Evolutionary conservation across 768 basidiomycete species (phyloP).

Genomic region (Sarcodon aspratus): DNA sequence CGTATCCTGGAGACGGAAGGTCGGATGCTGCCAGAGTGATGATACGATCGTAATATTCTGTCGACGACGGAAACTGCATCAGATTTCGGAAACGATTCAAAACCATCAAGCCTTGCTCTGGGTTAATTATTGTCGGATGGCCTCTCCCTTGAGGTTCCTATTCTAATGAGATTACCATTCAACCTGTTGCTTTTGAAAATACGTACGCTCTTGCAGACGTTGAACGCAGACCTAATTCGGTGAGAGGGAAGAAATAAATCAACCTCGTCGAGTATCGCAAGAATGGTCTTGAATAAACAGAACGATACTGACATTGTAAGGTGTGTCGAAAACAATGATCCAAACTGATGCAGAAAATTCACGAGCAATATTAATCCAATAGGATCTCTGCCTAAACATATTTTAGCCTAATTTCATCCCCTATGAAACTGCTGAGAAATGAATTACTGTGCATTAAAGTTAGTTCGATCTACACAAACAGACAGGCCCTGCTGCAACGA

Average conservation of each 20-base stretch:
- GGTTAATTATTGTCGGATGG: conserved; percentile 67
- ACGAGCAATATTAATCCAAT: conserved; percentile 67
- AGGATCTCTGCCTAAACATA: conserved; percentile 44
- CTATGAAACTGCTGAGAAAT: background rate
- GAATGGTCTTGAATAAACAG: background rate
- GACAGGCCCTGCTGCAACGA: conserved; percentile 48
- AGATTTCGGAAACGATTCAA: conserved; percentile 55
- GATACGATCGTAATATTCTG: conserved; percentile 62
- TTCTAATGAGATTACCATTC: background rate
- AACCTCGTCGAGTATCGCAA: background rate
- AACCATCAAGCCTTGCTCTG: conserved; percentile 46
- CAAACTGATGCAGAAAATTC: conserved; percentile 54
- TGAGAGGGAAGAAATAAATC: background rate
- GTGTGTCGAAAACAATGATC: conserved; percentile 71
- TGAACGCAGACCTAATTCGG: conserved; percentile 43
- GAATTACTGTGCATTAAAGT: conserved; percentile 51
- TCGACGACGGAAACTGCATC: conserved; percentile 39
- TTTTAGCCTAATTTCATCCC: background rate
- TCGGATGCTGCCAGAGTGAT: conserved; percentile 24
- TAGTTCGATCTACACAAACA: conserved; percentile 74
- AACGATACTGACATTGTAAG: conserved; percentile 45
- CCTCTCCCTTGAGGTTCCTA: conserved; percentile 35
- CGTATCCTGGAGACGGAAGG: conserved; percentile 32
- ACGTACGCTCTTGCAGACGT: conserved; percentile 50
- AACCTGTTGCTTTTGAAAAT: background rate